Evolutionary conservation across 805 yeast genomes (phyloP), one percentile per base, ranked within the genome.

Genomic region (Candida patagonica): DNA sequence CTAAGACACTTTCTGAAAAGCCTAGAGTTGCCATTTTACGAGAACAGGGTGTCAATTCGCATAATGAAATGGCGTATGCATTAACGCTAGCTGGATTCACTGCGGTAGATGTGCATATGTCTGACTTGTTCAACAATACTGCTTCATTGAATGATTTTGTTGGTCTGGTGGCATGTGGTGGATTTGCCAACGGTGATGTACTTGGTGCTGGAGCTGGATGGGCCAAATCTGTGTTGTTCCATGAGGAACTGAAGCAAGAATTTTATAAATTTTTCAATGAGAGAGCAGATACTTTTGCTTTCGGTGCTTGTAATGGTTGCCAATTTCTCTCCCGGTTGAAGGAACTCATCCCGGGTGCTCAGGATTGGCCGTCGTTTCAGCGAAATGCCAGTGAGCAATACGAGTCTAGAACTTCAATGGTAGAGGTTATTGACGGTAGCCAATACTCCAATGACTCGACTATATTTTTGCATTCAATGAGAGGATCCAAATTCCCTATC

Each of bases 231-330:
- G 95, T 92, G 7, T 66, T 92, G 49, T 87, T 79, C 73, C 81
- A 89, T 57, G 84, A 76, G 26, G 68, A 65, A 40, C 82, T 89
- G 26, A 77, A 92, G 57, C 55, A 68, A 21, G 88, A 85, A 65
- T 92, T 92, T 61, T 63, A 67, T 48, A 71, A 65, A 37, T 92
- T 92, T 62, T 92, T 92, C 76, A 78, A 78, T 54, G 82, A 76
- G 40, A 79, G 98, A 63, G 67, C 69, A 15, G 94, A 92, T 59
- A 92, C 98, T 0, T 92, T 92, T 68, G 94, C 97, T 3, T 78
- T 92, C 53, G 98, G 98, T 63, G 95, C 95, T 35, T 92, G 98
- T 73, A 92, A 92, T 61, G 98, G 98, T 46, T 92, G 98, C 67
- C 98, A 92, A 64, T 92, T 92, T 70, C 65, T 92, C 55, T 79